Conservation (phyloP, 2,329 filamentous ascomycete genomes). For the Curvularia spicifera region DNA sequence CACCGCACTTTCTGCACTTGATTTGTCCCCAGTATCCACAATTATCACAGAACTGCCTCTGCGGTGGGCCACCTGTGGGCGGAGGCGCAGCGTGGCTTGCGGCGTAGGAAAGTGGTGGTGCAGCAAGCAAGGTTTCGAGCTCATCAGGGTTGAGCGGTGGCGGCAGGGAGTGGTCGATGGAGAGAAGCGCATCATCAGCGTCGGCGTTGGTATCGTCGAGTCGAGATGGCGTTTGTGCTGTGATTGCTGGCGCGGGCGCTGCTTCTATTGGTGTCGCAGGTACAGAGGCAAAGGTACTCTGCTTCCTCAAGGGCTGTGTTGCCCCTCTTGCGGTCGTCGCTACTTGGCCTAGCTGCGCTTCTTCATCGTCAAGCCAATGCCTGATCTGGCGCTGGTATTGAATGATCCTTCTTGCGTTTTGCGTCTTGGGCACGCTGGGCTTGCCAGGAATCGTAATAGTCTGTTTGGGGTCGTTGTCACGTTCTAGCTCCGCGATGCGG, state of each 20-base stretch:
- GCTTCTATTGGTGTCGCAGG: constrained; percentile 38
- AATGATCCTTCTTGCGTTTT: constrained; percentile 73
- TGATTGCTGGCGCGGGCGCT: constrained; percentile 29
- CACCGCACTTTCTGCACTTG: constrained; percentile 78
- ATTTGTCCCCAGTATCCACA: constrained; percentile 84
- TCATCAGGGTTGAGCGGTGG: constrained; percentile 65
- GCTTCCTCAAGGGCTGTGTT: constrained; percentile 28
- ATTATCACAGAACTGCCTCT: constrained; percentile 74
- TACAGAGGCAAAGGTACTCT: constrained; percentile 34
- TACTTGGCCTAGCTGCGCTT: constrained; percentile 65
- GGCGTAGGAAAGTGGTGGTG: constrained; percentile 70
- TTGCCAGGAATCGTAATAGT: constrained; percentile 53
- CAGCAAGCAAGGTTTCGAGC: constrained; percentile 67
- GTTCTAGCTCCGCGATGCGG: constrained; percentile 81
- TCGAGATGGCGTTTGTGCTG: constrained; percentile 14
- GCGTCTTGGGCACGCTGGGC: constrained; percentile 59
- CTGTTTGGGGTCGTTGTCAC: constrained; percentile 66
- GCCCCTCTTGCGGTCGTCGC: constrained; percentile 25
- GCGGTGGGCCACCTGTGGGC: constrained; percentile 55
- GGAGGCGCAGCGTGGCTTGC: constrained; percentile 61
- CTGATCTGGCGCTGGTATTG: constrained; percentile 82
- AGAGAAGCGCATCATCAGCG: constrained; percentile 62
- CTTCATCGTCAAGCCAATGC: constrained; percentile 81
- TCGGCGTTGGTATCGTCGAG: constrained; percentile 29
- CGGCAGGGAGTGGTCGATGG: constrained; percentile 61